These are phyloP conservation scores for Trematosphaeria pertusa DNA, from an alignment of 2,329 filamentous ascomycete species.

Conservation along the genomic window DNA sequence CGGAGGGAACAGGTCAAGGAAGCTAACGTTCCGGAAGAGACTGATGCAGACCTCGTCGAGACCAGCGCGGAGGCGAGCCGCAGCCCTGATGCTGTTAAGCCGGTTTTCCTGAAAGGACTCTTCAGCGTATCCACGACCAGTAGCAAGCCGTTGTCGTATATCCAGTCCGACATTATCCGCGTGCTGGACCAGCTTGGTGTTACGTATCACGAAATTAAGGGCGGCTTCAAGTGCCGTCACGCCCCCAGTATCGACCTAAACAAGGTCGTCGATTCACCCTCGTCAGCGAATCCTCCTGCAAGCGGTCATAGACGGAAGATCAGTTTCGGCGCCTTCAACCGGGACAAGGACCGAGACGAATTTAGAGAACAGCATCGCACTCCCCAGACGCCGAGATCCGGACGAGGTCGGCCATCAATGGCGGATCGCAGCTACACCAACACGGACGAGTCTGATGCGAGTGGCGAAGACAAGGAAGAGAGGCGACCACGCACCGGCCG, in stretches of 20 bases:
- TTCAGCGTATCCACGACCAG: conserved; percentile 98
- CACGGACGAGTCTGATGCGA: conserved; percentile 85
- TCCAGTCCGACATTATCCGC: conserved; percentile 87
- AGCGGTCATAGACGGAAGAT: conserved; percentile 75
- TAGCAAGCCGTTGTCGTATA: conserved; percentile 84
- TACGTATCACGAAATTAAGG: conserved; percentile 90
- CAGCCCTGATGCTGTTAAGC: conserved; percentile 83
- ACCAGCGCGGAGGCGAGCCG: conserved; percentile 60
- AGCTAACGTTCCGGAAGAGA: conserved; percentile 87
- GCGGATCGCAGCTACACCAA: conserved; percentile 80
- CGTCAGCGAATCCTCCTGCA: conserved; percentile 36
- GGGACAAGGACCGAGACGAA: conserved; percentile 73
- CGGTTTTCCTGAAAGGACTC: conserved; percentile 92
- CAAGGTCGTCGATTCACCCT: conserved; percentile 67
- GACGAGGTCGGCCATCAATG: conserved; percentile 53
- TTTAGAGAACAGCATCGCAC: conserved; percentile 66
- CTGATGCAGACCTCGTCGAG: conserved; percentile 75
- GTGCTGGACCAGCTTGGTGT: conserved; percentile 88
- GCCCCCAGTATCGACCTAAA: conserved; percentile 87
- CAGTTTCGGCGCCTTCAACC: conserved; percentile 76
- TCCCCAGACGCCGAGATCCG: conserved; percentile 58
- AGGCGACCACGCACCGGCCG: conserved; percentile 42
- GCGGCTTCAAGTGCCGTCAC: conserved; percentile 89
- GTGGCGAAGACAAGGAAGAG: conserved; percentile 62
- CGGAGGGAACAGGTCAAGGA: conserved; percentile 75